Base-by-base conservation (phyloP, 768 basidiomycete species). In the Rossbeevera mucosa region DNA sequence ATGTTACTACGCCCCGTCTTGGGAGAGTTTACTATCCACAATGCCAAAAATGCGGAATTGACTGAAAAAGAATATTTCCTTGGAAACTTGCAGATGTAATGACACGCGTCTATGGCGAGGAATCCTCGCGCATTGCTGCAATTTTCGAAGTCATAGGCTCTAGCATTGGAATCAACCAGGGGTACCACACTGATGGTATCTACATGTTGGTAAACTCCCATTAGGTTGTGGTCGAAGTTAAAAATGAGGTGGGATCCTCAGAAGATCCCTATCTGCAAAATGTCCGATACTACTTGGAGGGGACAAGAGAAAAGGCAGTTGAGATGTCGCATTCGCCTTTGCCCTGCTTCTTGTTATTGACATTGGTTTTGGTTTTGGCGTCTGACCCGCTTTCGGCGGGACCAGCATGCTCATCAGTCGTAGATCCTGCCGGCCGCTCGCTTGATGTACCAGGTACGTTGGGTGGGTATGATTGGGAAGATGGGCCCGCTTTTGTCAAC, bases 351-450 rank as follows among this genome's bases (percentile, higher is more conserved):
- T 48, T 70, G 20, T 41, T 67, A 5, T 43, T 45, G 20, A 40
- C 64, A 31, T 62, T 55, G 95, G 87, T 60, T 89, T 91, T 0
- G 94, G 91, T 43, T 94, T 88, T 0, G 81, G 65, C 1, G 77
- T 78, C 46, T 82, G 79, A 2, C 88, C 89, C 11, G 84, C 77
- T 64, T 90, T 93, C 0, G 80, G 67, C 12, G 86, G 80, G 2
- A 82, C 75, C 30, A 97, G 75, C 5, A 69, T n/a, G n/a, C n/a
- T n/a, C n/a, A n/a, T n/a, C n/a, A n/a, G n/a, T n/a, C n/a, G n/a
- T n/a, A n/a, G n/a, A n/a, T n/a, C n/a, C n/a, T n/a, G n/a, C n/a
- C n/a, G n/a, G n/a, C n/a, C n/a, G n/a, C n/a, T n/a, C n/a, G n/a
- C n/a, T n/a, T n/a, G n/a, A n/a, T n/a, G n/a, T n/a, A n/a, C n/a